Conservation (phyloP, 129 eudicot species). For the Solidago caesia region DNA sequence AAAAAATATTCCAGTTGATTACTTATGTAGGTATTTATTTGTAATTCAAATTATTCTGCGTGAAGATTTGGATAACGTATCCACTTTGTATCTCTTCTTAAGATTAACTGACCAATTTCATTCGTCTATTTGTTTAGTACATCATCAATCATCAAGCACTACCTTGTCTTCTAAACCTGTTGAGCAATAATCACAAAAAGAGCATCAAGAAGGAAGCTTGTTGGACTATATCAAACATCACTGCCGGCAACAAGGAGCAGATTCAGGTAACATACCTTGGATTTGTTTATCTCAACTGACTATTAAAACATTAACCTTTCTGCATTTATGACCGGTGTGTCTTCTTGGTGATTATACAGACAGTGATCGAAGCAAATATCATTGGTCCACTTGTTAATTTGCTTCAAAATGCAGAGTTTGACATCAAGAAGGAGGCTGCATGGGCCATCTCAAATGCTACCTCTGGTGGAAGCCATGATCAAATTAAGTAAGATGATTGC, state of each 20-base stretch:
- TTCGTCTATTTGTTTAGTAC: conserved; percentile 37
- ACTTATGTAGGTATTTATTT: background rate
- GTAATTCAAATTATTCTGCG: background rate
- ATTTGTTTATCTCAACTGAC: background rate
- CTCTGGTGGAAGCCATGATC: conserved; percentile 90
- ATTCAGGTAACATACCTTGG: conserved; percentile 52
- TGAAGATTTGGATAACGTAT: background rate
- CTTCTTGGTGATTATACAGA: conserved; percentile 39
- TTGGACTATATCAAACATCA: conserved; percentile 91
- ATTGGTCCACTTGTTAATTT: conserved; percentile 66
- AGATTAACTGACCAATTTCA: background rate
- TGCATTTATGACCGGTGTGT: background rate
- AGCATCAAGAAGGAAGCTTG: conserved; percentile 92
- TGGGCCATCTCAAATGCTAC: conserved; percentile 98
- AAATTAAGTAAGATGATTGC: conserved; percentile 55
- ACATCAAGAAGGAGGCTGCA: conserved; percentile 90
- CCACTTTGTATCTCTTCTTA: background rate
- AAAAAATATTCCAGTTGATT: background rate
- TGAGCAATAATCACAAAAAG: conserved; percentile 61
- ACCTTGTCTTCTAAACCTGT: conserved; percentile 62
- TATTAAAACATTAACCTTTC: background rate
- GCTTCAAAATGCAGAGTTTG: conserved; percentile 88
- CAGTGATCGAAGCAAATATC: conserved; percentile 64
- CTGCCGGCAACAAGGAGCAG: conserved; percentile 84
- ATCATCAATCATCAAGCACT: conserved; percentile 65